Evolutionary conservation across 495 filamentous ascomycete species (phyloP).

Genomic region (Daldinia concentrica): DNA sequence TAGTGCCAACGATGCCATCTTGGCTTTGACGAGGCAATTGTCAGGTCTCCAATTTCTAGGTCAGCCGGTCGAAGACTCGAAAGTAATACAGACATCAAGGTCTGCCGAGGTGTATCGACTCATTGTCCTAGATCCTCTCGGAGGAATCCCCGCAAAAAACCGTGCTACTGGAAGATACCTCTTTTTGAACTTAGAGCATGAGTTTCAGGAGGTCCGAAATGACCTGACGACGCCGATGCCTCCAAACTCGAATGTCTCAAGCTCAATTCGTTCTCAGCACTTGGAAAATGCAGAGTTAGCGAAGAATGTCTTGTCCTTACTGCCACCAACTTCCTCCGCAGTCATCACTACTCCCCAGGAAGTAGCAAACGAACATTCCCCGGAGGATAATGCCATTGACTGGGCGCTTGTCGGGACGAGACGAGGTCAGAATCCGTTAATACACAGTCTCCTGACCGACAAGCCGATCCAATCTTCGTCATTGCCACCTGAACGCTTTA

Average conservation of each 20-base stretch:
- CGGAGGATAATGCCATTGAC: slow-evolving; percentile 55
- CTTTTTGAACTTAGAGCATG: slow-evolving; percentile 95
- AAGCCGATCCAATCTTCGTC: slow-evolving; percentile 92
- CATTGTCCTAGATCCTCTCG: slow-evolving; percentile 87
- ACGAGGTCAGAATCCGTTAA: slow-evolving; percentile 85
- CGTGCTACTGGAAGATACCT: slow-evolving; percentile 77
- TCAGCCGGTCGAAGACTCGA: slow-evolving; percentile 55
- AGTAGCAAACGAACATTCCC: slow-evolving; percentile 65
- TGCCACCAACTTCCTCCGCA: slow-evolving; percentile 87
- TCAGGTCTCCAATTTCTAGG: slow-evolving; percentile 63
- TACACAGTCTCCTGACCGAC: slow-evolving; percentile 96
- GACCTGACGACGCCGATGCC: slow-evolving; percentile 58
- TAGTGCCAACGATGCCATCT: slow-evolving; percentile 71
- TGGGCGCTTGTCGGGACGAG: slow-evolving; percentile 67
- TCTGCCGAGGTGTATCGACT: slow-evolving; percentile 79
- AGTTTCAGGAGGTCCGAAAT: slow-evolving; percentile 72
- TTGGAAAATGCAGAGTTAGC: slow-evolving; percentile 78
- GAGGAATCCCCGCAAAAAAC: slow-evolving; percentile 80
- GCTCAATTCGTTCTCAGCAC: slow-evolving; percentile 54
- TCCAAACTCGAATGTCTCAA: slow-evolving; percentile 9
- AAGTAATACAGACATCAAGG: slow-evolving; percentile 55
- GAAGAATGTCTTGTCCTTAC: slow-evolving; percentile 71
- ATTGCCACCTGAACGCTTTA: slow-evolving; percentile 73
- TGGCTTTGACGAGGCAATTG: slow-evolving; percentile 77
- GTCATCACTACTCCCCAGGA: slow-evolving; percentile 87